Evolutionary conservation across 169 alveolate species (phyloP), one percentile per base, ranked within the genome.

Genomic region (Eimeria sp.): DNA sequence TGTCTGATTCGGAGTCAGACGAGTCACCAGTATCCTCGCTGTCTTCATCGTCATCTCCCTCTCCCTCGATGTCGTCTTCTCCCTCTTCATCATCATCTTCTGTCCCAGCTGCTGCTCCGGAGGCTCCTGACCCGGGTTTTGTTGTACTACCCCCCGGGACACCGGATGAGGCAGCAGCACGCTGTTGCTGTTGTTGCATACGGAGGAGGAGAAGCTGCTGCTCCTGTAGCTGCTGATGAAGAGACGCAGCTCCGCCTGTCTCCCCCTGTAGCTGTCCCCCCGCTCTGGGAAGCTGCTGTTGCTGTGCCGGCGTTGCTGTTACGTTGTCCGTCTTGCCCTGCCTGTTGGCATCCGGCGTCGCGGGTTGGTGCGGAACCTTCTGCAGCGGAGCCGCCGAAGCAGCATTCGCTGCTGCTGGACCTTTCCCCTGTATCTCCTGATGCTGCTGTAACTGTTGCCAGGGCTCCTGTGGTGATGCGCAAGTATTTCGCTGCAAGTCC

Each of bases 391-490:
- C 43, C 54, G 95, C 89, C 10, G 95, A 34, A 27, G 95, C 63
- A 73, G 95, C 67, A 67, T 43, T 76, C 14, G 73, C 86, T 20
- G 95, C 82, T 22, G 86, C 65, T 40, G 65, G 70, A 86, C 51
- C 82, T 47, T 76, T 91, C 90, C 78, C 82, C 83, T 67, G 95
- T 34, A 73, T 63, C 76, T 57, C 95, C 63, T 72, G 88, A 54
- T 58, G 88, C 83, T 57, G 89, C 89, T 76, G 95, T 54, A 58
- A 94, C 72, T 88, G 91, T 67, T 82, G 94, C 94, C 93, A 93
- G 45, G 96, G 94, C 94, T 93, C 96, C 89, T 93, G 96, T n/a
- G 96, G 96, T 20, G 96, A 75, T 11, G 92, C 45, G 63, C 96
- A 92, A 49, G 70, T 47, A 27, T 67, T 65, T 49, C 30, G 92